These are phyloP conservation scores for Hysterangium stoloniferum DNA, from an alignment of 768 basidiomycete genomes.

Conservation along the genomic window DNA sequence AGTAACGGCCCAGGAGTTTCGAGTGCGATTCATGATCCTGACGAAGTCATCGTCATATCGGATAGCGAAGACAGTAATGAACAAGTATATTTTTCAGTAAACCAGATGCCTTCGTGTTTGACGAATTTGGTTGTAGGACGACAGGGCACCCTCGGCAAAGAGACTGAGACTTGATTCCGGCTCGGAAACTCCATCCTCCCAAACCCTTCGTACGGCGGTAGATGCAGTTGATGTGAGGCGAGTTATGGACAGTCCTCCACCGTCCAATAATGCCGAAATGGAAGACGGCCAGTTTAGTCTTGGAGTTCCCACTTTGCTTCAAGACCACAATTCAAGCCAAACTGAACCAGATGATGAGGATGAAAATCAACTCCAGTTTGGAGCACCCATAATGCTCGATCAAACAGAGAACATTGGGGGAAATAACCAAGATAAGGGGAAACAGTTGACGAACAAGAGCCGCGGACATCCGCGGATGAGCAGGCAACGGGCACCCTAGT, in stretches of 20 bases:
- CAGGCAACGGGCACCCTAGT: too few relatives aligned
- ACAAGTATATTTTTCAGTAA: background rate
- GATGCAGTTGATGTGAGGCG: background rate
- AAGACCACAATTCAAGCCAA: background rate
- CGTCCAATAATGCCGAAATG: background rate
- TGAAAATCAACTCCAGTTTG: background rate
- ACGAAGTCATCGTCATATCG: conserved; percentile 5
- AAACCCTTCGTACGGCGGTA: background rate
- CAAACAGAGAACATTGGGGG: too few relatives aligned
- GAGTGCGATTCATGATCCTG: background rate
- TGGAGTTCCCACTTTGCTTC: conserved; percentile 5
- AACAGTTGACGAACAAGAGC: too few relatives aligned
- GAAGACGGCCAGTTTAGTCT: background rate
- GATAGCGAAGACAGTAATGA: background rate
- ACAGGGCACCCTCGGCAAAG: background rate
- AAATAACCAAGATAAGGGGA: too few relatives aligned
- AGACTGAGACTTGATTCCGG: background rate
- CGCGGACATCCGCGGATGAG: too few relatives aligned
- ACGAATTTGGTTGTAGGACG: too few relatives aligned
- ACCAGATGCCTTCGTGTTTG: background rate
- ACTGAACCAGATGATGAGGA: background rate
- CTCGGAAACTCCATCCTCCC: background rate
- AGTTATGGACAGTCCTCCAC: background rate
- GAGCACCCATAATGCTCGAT: too few relatives aligned
- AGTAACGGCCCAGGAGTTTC: background rate